Evolutionary conservation across 352 stramenopile genomes (phyloP), one percentile per base, ranked within the genome.

Genomic region (Globisporangium orthogonon): DNA sequence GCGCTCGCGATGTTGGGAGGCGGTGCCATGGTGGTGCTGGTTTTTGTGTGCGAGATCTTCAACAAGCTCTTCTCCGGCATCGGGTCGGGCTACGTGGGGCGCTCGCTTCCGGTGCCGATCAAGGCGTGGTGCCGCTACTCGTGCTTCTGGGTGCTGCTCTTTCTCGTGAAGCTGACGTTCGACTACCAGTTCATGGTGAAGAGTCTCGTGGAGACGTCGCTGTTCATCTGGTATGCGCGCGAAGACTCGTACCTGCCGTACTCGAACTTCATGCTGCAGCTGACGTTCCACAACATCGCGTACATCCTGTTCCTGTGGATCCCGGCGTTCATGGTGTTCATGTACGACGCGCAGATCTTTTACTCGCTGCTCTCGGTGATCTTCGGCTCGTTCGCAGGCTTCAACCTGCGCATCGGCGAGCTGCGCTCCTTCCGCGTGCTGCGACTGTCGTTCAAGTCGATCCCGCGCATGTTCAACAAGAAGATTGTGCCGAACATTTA

Each of bases 131-230:
- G 78, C 50, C 82, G 82, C 13, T 94, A 94, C 69, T 63, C 71
- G 50, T 94, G 84, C 65, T 94, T 94, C 52, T 94, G 82, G 84
- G 33, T 94, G 3, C 54, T 90, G 10, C 41, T 94, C 43, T 89
- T 89, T 55, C 1, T 73, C 4, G 72, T 81, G 65, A 94, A 94
- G 57, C 62, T 94, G 15, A 82, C 68, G 15, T 91, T 94, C 65
- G 82, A 91, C 56, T 94, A 94, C 70, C 79, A 91, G 63, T 91
- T 88, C 40, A 89, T 94, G 70, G 56, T 94, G 52, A 94, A 94
- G 65, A 71, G 59, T 23, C 60, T 94, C n/a, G 82, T 94, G 15
- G 84, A 94, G 57, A 91, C 84, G 15, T 86, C 84, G 28, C 62
- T 94, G 41, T 91, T 94, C 52, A 91, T 94, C 49, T 94, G 83